Evolutionary conservation across 2,329 filamentous ascomycete genomes (phyloP), one percentile per base, ranked within the genome.

Genomic region (Ceratocystis alfenasii): DNA sequence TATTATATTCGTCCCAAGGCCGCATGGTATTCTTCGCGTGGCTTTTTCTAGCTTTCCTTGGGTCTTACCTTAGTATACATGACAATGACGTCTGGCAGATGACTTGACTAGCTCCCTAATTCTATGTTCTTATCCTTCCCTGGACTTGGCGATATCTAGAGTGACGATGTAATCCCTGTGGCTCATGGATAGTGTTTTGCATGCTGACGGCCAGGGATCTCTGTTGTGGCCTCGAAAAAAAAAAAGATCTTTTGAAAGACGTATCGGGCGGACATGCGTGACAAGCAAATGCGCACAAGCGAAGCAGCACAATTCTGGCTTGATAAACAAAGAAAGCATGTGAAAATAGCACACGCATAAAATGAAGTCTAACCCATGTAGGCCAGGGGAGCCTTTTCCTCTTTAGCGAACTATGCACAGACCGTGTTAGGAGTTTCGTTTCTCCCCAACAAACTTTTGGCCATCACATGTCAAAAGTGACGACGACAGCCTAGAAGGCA

Each of bases 391-490:
- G 55, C 55, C 28, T 36, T 59, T 41, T 59, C 28, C 28, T 59
- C 28, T 36, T 36, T 33, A 59, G 55, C 55, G 55, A 59, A 20
- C 15, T 30, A 20, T 59, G 55, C 55, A 59, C 55, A 36, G 55
- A 17, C 55, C 55, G 28, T 25, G 55, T 36, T 15, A 59, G 8
- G n/a, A 33, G 55, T 17, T 59, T 59, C 17, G 55, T 59, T 59
- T 59, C 55, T 59, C 55, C 55, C 55, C 55, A 59, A 59, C 55
- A 59, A 59, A 59, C 55, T 59, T 59, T 22, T n/a, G 2, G 20
- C 15, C 36, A 25, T 62, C 60, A 62, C 60, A 62, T 62, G 55
- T 36, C 55, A 59, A 33, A 62, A 44, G 36, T 15, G 10, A 17
- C 60, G 3, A 30, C 30, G 41, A 22, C 28, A 25, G 8, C 10